Base-by-base conservation (phyloP, 306 rosid species). In the Trifolium pratense region DNA sequence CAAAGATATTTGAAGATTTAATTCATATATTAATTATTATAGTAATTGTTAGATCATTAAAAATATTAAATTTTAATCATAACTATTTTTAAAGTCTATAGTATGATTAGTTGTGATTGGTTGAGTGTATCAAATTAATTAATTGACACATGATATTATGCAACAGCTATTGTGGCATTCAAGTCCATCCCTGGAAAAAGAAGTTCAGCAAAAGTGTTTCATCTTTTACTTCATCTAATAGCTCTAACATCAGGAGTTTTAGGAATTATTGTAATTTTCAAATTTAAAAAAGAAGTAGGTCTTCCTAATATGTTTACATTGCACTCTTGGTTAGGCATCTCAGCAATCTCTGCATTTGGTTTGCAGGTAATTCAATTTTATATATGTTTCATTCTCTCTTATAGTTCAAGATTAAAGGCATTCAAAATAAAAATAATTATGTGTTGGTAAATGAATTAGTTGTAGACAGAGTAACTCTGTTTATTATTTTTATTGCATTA, bases 311-410 rank as follows among this genome's bases (percentile, higher is more conserved):
- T 90, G 74, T 61, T 23, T 59, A 80, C 89, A 15, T 78, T 90
- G 10, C 97, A 92, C 55, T 92, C 97, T 58, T 92, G 96, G 94
- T 43, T 92, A 3, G 97, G 97, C 64, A 84, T 90, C 0, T 71
- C 78, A 20, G 77, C 94, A 76, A 71, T 88, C 3, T 90, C 59
- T 48, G 58, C 79, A 1, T 88, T 77, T 66, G 94, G 79, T 34
- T 61, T 88, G 11, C 93, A 89, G 91, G 97, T 91, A 75, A 37
- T n/a, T 48, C 16, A 0, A n/a, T 48, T 48, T 48, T 48, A 7
- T 16, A n/a, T 48, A 48, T 11, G n/a, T 43, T 42, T 43, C 0
- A 43, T 43, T 13, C n/a, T 48, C 55, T n/a, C 55, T 48, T 15
- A n/a, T 48, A 48, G 1, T n/a, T 48, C 2, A 48, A 48, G 9